A percentile compares a stretch with the other conserved stretches of the same genome.
phyloP scores from a whole-genome alignment of 305 asterid species.

The Ilex paraguariensis region DNA sequence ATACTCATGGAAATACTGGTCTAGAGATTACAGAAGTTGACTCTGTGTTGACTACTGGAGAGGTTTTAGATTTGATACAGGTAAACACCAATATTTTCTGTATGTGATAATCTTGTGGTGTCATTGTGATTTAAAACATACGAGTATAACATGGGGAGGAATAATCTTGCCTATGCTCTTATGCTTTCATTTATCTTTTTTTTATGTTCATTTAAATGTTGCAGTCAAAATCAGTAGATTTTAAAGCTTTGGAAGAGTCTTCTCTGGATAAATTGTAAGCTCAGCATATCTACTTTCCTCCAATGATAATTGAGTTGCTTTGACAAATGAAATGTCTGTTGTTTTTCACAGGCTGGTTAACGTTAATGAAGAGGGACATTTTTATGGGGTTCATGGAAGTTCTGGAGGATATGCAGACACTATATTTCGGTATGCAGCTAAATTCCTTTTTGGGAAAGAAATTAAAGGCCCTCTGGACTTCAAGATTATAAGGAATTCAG shows the following conservation, averaged over 20 bases:
- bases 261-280: constrained; percentile 81
- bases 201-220: constrained; percentile 13
- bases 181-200: background rate
- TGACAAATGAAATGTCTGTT: background rate
- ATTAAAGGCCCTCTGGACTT: constrained; percentile 64
- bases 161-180: too few species aligned
- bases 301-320: too few species aligned
- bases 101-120: too few species aligned
- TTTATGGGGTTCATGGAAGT: constrained; percentile 76
- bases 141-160: too few species aligned
- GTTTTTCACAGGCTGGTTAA: constrained; percentile 53
- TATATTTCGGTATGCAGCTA: constrained; percentile 70
- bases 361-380: constrained; percentile 55
- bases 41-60: constrained; percentile 94
- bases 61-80: constrained; percentile 83
- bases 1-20: background rate
- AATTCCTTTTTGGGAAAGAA: constrained; percentile 56
- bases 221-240: constrained; percentile 73
- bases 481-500: constrained; percentile 71
- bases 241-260: constrained; percentile 68
- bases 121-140: too few species aligned
- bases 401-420: constrained; percentile 97
- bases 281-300: constrained; percentile 3
- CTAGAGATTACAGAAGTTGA: constrained; percentile 67
- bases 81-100: constrained; percentile 25